Evolutionary conservation across 2,329 filamentous ascomycete genomes (phyloP).

Genomic region (Hypoxylon sp.): DNA sequence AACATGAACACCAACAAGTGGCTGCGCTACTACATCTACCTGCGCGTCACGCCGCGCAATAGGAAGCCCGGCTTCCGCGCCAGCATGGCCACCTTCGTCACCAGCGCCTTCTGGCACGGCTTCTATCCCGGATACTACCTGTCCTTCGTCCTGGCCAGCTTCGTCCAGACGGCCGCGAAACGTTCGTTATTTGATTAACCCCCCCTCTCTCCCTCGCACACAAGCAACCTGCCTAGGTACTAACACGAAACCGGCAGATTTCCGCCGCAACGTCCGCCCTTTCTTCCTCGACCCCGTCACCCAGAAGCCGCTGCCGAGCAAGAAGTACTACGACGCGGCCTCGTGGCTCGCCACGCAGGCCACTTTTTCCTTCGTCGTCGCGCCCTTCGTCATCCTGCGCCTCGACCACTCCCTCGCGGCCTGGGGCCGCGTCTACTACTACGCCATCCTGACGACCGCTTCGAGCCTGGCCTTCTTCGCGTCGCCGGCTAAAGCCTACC

Average conservation of each 20-base stretch:
- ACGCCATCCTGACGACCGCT: conserved; percentile 76
- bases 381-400: conserved; percentile 86
- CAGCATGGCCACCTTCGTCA: conserved; percentile 91
- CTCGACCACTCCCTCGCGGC: conserved; percentile 77
- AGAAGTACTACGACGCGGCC: conserved; percentile 86
- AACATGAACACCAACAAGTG: conserved; percentile 99
- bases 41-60: conserved; percentile 92
- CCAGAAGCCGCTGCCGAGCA: conserved; percentile 73
- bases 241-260: conserved; percentile 69
- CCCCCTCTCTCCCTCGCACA: not conserved
- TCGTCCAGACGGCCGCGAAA: conserved; percentile 94
- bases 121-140: conserved; percentile 98
- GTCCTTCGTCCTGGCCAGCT: conserved; percentile 86
- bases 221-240: conserved; percentile 31
- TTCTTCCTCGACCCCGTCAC: conserved; percentile 89
- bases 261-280: conserved; percentile 87
- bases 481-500: conserved; percentile 75
- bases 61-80: conserved; percentile 97
- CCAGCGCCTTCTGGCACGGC: conserved; percentile 96
- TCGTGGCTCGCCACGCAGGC: conserved; percentile 82
- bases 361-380: conserved; percentile 83
- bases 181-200: conserved; percentile 70
- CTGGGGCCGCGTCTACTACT: conserved; percentile 92
- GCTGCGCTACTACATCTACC: conserved; percentile 94
- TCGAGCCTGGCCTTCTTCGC: conserved; percentile 79